A percentile compares a stretch with the other conserved stretches of the same genome.
phyloP scores from a whole-genome alignment of 768 basidiomycete species.

The Leucocoprinus birnbaumii region DNA sequence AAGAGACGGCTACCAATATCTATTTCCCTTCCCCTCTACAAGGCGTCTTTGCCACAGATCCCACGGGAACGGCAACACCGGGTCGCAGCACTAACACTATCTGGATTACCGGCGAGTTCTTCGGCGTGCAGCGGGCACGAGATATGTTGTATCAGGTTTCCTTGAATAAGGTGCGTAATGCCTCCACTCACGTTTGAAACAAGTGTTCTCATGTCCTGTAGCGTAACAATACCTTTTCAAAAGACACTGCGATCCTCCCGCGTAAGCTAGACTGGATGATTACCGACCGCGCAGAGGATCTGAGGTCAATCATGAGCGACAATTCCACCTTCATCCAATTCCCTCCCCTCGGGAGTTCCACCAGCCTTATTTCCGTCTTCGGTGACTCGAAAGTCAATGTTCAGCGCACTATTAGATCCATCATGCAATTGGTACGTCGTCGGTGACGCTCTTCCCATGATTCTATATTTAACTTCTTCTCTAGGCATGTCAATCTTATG shows the following conservation, averaged over 20 bases:
- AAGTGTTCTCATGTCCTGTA: slow-evolving; percentile 26
- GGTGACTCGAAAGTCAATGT: slow-evolving; percentile 94
- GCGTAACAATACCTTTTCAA: slow-evolving; percentile 87
- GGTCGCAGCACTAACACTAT: slow-evolving; percentile 72
- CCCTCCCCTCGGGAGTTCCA: slow-evolving; percentile 88
- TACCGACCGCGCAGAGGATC: slow-evolving; percentile 91
- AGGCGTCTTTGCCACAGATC: slow-evolving; percentile 74
- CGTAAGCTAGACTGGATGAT: slow-evolving; percentile 99
- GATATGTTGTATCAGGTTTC: slow-evolving; percentile 94
- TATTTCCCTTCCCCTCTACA: slow-evolving; percentile 91
- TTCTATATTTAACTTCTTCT: slow-evolving; percentile 1
- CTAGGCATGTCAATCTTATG: slow-evolving; percentile 92
- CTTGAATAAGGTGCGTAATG: slow-evolving; percentile 66
- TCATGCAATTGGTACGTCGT: slow-evolving; percentile 87
- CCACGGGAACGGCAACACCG: slow-evolving; percentile 34
- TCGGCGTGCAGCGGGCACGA: slow-evolving; percentile 89
- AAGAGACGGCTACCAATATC: slow-evolving; percentile 96
- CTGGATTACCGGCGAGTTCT: slow-evolving; percentile 98
- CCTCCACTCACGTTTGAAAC: slow-evolving; percentile 5
- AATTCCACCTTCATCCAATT: slow-evolving; percentile 96
- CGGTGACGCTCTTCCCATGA: neutral
- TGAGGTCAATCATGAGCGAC: slow-evolving; percentile 91
- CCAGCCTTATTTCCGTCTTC: slow-evolving; percentile 89
- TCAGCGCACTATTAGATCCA: slow-evolving; percentile 86
- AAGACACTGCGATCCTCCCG: slow-evolving; percentile 92